A percentile compares a stretch with the other conserved stretches of the same genome.
Conservation (phyloP, 768 basidiomycete species). For the Tephrocybe sp. region DNA sequence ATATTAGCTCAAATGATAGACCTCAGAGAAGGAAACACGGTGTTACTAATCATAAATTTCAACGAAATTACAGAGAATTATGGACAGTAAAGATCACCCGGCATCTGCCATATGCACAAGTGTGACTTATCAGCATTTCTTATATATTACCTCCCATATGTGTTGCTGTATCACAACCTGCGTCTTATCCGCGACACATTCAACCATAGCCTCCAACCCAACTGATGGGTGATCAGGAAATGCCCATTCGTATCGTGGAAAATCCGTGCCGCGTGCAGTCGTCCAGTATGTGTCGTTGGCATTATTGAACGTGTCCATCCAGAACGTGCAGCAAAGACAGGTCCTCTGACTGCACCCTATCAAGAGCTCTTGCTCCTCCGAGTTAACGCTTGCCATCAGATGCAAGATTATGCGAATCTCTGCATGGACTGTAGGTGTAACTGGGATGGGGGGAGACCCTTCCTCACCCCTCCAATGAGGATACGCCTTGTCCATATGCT, state of each 20-base stretch:
- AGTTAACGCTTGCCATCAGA: background rate
- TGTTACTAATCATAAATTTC: too few relatives aligned
- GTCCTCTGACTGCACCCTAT: background rate
- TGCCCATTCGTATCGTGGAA: too few relatives aligned
- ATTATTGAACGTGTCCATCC: background rate
- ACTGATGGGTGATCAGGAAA: slow-evolving; percentile 11
- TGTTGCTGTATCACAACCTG: too few relatives aligned
- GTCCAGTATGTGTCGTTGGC: background rate
- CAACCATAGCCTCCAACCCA: too few relatives aligned
- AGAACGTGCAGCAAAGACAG: background rate
- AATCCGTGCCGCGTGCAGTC: background rate
- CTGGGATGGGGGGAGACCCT: background rate
- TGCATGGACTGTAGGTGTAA: background rate
- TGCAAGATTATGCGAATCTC: background rate
- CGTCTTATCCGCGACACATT: too few relatives aligned
- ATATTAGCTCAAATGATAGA: too few relatives aligned
- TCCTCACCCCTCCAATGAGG: background rate
- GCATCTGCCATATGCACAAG: too few relatives aligned
- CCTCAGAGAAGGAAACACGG: too few relatives aligned
- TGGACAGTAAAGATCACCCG: too few relatives aligned
- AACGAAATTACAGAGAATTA: too few relatives aligned
- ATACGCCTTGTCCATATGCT: background rate
- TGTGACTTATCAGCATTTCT: too few relatives aligned
- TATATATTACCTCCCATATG: too few relatives aligned
- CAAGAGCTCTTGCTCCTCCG: background rate